Conservation (phyloP, 371 early-diverging fungal genomes). For the Mucor piriformis region DNA sequence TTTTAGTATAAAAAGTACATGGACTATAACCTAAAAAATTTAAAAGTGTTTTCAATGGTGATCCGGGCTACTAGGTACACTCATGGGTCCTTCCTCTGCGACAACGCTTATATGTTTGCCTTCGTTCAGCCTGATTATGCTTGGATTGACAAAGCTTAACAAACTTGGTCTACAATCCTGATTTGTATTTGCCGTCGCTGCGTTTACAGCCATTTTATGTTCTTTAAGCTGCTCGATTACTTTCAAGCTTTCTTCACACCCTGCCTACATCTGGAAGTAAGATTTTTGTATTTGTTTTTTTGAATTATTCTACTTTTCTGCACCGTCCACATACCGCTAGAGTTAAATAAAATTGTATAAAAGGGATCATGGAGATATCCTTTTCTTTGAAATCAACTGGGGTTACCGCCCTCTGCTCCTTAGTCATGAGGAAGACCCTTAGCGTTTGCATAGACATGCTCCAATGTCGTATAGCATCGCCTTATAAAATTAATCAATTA, state of each 20-base stretch:
- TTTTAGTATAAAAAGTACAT: not conserved
- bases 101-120: not conserved
- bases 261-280: slow-evolving; percentile 12
- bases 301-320: slow-evolving; percentile 13
- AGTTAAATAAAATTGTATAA: slow-evolving; percentile 15
- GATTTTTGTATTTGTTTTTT: slow-evolving; percentile 13
- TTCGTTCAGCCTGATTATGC: slow-evolving; percentile 6
- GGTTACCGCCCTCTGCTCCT: slow-evolving; percentile 13
- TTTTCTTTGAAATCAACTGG: slow-evolving; percentile 18
- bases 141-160: slow-evolving; percentile 14
- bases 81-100: not conserved
- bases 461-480: slow-evolving; percentile 1
- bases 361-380: slow-evolving; percentile 2
- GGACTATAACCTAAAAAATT: slow-evolving; percentile 1
- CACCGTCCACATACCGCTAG: slow-evolving; percentile 19
- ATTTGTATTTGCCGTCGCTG: slow-evolving; percentile 2
- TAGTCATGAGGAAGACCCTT: slow-evolving; percentile 18
- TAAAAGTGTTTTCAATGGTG: not conserved
- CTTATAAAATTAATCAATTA: slow-evolving; percentile 12
- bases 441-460: not conserved
- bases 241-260: slow-evolving; percentile 15
- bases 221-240: slow-evolving; percentile 18
- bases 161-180: slow-evolving; percentile 13
- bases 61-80: not conserved
- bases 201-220: slow-evolving; percentile 1